phyloP scores from a whole-genome alignment of 2,329 filamentous ascomycete species.

The Epichloe amarillans region DNA sequence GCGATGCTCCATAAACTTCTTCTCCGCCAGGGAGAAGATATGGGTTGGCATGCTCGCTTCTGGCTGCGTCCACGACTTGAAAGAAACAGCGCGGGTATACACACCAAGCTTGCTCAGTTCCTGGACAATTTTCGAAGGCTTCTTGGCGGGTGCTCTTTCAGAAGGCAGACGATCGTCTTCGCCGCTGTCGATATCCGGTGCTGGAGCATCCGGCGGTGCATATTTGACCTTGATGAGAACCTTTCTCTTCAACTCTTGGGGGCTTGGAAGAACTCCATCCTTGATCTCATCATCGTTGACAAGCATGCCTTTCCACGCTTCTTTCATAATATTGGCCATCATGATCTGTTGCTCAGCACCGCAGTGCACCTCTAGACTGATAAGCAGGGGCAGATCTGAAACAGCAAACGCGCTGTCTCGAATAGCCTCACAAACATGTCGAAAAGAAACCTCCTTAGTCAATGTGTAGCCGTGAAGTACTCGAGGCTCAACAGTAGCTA shows the following conservation, averaged over 20 bases:
- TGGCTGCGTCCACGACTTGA: constrained; percentile 63
- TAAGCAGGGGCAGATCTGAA: constrained; percentile 73
- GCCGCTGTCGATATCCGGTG: constrained; percentile 17
- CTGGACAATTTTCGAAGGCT: constrained; percentile 54
- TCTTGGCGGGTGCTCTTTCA: constrained; percentile 26
- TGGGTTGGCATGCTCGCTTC: constrained; percentile 52
- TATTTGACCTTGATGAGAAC: constrained; percentile 80
- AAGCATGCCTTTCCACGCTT: constrained; percentile 65
- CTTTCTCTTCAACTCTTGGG: constrained; percentile 57
- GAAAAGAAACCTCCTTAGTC: constrained; percentile 78
- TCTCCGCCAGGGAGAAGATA: constrained; percentile 56
- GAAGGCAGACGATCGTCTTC: constrained; percentile 27
- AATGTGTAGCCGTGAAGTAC: constrained; percentile 84
- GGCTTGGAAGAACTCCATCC: constrained; percentile 45
- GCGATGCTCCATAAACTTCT: constrained; percentile 48
- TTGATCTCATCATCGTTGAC: constrained; percentile 41
- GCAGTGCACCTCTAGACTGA: constrained; percentile 89
- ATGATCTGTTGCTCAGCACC: constrained; percentile 65
- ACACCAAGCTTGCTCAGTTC: constrained; percentile 63
- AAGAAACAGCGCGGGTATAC: constrained; percentile 73
- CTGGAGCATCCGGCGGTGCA: constrained; percentile 28
- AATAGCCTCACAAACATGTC: constrained; percentile 72
- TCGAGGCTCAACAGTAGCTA: constrained; percentile 47
- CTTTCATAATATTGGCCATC: constrained; percentile 86
- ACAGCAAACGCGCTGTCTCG: constrained; percentile 63